Evolutionary conservation across 306 rosid genomes (phyloP).

Genomic region (Acacia confusa): DNA sequence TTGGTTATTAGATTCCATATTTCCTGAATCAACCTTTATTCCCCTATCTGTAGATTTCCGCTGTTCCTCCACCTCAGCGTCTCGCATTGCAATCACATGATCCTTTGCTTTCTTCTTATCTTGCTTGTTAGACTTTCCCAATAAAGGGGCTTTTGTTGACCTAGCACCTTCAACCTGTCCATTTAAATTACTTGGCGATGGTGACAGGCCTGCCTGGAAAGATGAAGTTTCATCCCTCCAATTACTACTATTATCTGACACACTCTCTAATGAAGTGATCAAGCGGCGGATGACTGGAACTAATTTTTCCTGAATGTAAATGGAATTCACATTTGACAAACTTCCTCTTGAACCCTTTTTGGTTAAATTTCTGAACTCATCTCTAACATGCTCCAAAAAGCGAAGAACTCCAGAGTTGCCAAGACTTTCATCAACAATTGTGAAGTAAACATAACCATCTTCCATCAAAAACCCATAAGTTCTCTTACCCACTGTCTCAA

Average conservation of each 20-base stretch:
- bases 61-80: slow-evolving; percentile 70
- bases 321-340: slow-evolving; percentile 55
- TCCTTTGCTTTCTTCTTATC: slow-evolving; percentile 85
- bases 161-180: slow-evolving; percentile 64
- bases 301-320: slow-evolving; percentile 58
- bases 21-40: slow-evolving; percentile 54
- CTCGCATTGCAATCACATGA: slow-evolving; percentile 74
- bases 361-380: slow-evolving; percentile 61
- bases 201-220: slow-evolving; percentile 50
- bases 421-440: slow-evolving; percentile 63
- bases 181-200: slow-evolving; percentile 61
- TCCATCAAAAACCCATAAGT: slow-evolving; percentile 75
- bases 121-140: slow-evolving; percentile 71
- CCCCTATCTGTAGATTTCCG: slow-evolving; percentile 73
- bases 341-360: slow-evolving; percentile 69
- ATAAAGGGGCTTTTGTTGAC: slow-evolving; percentile 82
- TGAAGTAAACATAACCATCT: slow-evolving; percentile 67
- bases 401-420: slow-evolving; percentile 62
- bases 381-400: slow-evolving; percentile 77
- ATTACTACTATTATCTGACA: slow-evolving; percentile 51
- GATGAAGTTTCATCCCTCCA: slow-evolving; percentile 55
- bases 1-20: slow-evolving; percentile 52
- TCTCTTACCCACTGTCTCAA: slow-evolving; percentile 66
- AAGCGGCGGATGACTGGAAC: slow-evolving; percentile 63
- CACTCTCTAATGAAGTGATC: slow-evolving; percentile 73